Percentiles rank a stretch among this genome's conserved stretches.
These are phyloP conservation scores for Cymbopogon flexuosus DNA, from an alignment of 202 grass and related monocot species.

Conservation along the genomic window DNA sequence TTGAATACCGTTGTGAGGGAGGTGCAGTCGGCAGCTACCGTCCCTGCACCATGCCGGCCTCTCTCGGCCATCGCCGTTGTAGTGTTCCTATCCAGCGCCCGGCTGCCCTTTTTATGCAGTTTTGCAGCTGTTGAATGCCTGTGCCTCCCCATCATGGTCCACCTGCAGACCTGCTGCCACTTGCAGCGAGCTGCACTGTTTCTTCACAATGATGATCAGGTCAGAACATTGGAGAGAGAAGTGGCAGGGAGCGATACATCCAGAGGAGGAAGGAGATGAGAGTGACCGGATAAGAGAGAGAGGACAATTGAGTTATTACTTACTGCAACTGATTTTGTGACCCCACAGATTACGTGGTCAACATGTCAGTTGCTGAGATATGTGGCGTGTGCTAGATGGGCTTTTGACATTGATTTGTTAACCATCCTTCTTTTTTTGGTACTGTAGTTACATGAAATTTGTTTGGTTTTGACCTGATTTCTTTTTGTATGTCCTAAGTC, in stretches of 20 bases:
- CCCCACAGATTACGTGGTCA: neutral
- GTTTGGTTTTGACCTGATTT: neutral
- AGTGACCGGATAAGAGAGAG: neutral
- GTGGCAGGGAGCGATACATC: neutral
- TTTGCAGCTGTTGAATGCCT: neutral
- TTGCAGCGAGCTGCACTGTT: neutral
- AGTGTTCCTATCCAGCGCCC: neutral
- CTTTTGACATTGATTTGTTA: neutral
- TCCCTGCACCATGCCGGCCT: neutral
- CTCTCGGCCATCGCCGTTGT: neutral
- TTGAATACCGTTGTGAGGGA: neutral
- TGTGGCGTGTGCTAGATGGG: neutral
- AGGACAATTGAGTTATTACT: neutral
- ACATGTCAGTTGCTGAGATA: neutral
- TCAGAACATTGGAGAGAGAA: neutral
- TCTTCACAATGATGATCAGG: neutral
- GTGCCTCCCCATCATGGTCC: neutral
- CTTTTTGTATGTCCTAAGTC: neutral
- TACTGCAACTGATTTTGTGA: neutral
- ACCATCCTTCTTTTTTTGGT: constrained; percentile 15
- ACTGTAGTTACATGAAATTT: neutral
- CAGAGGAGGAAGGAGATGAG: neutral
- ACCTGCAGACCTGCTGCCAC: neutral
- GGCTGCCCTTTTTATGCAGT: neutral
- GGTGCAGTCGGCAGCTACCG: neutral